A percentile compares a stretch with the other conserved stretches of the same genome.
Evolutionary conservation across 352 stramenopile genomes (phyloP).

Genomic region (Aphanomyces euteiches): DNA sequence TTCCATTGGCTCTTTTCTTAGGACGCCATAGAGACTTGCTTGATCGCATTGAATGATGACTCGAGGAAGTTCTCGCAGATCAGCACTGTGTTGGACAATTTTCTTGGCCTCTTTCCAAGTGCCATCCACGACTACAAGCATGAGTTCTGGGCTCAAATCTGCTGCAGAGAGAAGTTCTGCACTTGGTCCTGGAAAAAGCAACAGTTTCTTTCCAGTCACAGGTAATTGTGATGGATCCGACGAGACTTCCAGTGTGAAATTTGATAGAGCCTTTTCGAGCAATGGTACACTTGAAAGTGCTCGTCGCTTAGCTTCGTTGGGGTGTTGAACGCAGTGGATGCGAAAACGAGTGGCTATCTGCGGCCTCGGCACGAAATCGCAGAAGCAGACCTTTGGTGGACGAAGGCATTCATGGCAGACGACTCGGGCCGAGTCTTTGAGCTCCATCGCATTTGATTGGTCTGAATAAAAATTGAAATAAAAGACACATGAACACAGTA

Average conservation of each 20-base stretch:
- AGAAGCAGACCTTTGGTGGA: constrained; percentile 25
- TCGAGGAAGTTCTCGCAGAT: constrained; percentile 1
- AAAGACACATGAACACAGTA: no score
- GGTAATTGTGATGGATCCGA: not conserved
- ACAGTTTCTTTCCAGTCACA: not conserved
- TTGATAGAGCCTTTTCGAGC: constrained; percentile 2
- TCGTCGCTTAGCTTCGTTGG: constrained; percentile 23
- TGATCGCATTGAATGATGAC: not conserved
- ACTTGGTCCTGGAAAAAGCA: constrained; percentile 22
- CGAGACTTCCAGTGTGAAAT: constrained; percentile 18
- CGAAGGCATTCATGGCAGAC: constrained; percentile 12
- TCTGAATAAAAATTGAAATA: no score
- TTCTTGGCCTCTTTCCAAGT: constrained; percentile 83
- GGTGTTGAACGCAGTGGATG: constrained; percentile 26
- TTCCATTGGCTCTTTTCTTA: constrained; percentile 60
- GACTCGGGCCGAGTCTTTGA: not conserved
- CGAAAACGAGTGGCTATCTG: not conserved
- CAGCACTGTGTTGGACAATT: constrained; percentile 50
- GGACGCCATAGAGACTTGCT: not conserved
- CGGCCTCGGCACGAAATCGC: constrained; percentile 12
- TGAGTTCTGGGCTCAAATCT: not conserved
- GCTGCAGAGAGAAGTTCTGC: not conserved
- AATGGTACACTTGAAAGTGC: constrained; percentile 24
- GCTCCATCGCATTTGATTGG: no score
- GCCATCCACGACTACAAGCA: constrained; percentile 64